Evolutionary conservation across 1,139 yeast species (phyloP), one percentile per base, ranked within the genome.

Genomic region (Hanseniaspora sp.): DNA sequence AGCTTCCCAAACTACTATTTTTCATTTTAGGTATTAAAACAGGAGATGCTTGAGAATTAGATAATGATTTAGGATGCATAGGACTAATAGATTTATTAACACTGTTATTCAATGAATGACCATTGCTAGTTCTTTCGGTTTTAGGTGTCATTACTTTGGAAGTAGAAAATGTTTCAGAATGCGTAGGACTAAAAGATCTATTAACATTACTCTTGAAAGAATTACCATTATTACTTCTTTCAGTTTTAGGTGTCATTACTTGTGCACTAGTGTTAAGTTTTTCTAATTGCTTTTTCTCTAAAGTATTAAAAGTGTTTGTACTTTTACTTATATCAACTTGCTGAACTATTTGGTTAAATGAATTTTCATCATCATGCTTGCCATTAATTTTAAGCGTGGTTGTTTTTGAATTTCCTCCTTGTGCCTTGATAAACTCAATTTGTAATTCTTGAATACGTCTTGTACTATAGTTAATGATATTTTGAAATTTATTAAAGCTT

Each of bases 401-500:
- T 3, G 2, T 58, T 34, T 61, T 59, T 31, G 58, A 58, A 39
- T 57, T 57, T 30, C 56, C 62, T 12, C 58, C 56, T 37, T 63
- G 63, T 40, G 58, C 46, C 28, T 57, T 58, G 41, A 70, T 54
- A 48, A 62, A 66, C 18, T 60, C 59, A 39, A 63, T 54, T 52
- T 71, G 75, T 39, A 61, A 59, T 9, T 58, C 57, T 61, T 75
- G 77, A 18, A 75, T 68, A n/a, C 63, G 63, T 18, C 56, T 59
- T 0, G 75, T 63, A 13, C 73, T 65, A 15, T 59, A 64, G 54
- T 73, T 71, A 34, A 74, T 69, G 4, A 64, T 65, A 7, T 61
- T 64, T 56, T 70, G 67, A 53, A 71, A 71, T 15, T 61, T 62
- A 33, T 66, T 59, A 62, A 76, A 78, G 58, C 76, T 75, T 4